Evolutionary conservation across 306 rosid species (phyloP).

Genomic region (Hippophae rhamnoides): DNA sequence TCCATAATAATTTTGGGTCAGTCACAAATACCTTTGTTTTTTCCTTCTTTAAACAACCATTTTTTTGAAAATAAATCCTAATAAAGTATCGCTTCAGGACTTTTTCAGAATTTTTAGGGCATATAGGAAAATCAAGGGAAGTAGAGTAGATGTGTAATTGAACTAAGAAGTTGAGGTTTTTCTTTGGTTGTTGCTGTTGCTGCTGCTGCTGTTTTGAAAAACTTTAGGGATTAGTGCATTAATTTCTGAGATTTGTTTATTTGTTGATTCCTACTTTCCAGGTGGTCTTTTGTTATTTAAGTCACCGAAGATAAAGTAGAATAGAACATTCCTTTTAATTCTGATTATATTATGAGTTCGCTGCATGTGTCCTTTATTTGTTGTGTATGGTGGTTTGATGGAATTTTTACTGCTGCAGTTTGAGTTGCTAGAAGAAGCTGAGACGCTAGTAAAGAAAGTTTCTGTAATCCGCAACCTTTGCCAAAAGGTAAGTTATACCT

Average conservation of each 20-base stretch:
- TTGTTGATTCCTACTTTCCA: not conserved
- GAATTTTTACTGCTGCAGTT: constrained; percentile 42
- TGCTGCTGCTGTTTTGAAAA: too few relatives aligned
- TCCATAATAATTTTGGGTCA: too few relatives aligned
- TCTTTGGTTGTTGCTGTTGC: too few relatives aligned
- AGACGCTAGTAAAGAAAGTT: constrained; percentile 54
- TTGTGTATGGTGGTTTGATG: constrained; percentile 5
- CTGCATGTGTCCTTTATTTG: constrained; percentile 6
- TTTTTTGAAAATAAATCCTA: too few relatives aligned
- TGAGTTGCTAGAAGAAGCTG: constrained; percentile 70
- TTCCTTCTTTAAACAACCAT: too few relatives aligned
- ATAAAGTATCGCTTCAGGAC: too few relatives aligned
- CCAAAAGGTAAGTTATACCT: constrained; percentile 53
- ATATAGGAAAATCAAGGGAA: too few relatives aligned
- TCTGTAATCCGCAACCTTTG: constrained; percentile 85
- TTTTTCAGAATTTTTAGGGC: too few relatives aligned
- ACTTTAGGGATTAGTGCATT: too few relatives aligned
- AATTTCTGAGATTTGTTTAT: not conserved
- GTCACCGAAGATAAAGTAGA: not conserved
- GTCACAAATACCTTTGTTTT: too few relatives aligned
- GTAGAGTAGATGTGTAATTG: too few relatives aligned
- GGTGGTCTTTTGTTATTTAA: not conserved
- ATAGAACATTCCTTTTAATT: not conserved
- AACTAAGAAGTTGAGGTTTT: too few relatives aligned
- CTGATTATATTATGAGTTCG: constrained; percentile 10